Base-by-base conservation (phyloP, 164 flowering plant genomes). In the Annona cherimola region DNA sequence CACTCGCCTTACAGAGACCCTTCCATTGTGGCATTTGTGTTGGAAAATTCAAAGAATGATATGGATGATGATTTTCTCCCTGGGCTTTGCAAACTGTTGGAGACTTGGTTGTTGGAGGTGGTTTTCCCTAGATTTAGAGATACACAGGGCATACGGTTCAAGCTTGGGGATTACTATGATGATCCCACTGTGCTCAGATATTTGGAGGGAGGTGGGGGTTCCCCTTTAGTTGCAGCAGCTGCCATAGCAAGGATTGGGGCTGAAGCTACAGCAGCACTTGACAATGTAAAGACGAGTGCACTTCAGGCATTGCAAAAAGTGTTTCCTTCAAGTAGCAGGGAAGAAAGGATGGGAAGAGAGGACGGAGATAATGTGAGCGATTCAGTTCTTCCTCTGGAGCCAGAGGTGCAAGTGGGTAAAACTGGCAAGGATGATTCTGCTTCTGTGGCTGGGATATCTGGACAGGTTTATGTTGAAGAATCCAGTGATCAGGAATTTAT, bases 181-280 rank as follows among this genome's bases (percentile, higher is more conserved):
- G 95, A 95, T 77, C 90, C 95, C 43, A 84, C 79, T 11, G 98
- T 95, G 67, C 83, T 95, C 65, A 87, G 84, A 69, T 91, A 95
- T 76, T 78, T 93, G 67, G 98, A 91, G 77, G 90, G 94, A 55
- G 93, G 69, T 62, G 86, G 88, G 61, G 78, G 92, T 64, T 91
- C 98, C 50, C 93, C 99, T n/a, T 84, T 95, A 79, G 98, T 96
- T 79, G 99, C 96, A 8, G 99, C 99, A 43, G 98, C 97, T 68
- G 98, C 99, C 68, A 95, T 95, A 26, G 99, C 79, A 46, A 86
- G 85, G 80, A 89, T 95, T 76, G 97, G 99, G 7, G 97, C 96
- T 46, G 91, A 82, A 76, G 98, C 97, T 67, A 84, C 96, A 61
- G 97, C 96, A 2, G 98, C 86, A 73, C 84, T 92, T 70, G 96